These are phyloP conservation scores for Podospora tetraspora DNA, from an alignment of 495 filamentous ascomycete genomes.

Conservation along the genomic window DNA sequence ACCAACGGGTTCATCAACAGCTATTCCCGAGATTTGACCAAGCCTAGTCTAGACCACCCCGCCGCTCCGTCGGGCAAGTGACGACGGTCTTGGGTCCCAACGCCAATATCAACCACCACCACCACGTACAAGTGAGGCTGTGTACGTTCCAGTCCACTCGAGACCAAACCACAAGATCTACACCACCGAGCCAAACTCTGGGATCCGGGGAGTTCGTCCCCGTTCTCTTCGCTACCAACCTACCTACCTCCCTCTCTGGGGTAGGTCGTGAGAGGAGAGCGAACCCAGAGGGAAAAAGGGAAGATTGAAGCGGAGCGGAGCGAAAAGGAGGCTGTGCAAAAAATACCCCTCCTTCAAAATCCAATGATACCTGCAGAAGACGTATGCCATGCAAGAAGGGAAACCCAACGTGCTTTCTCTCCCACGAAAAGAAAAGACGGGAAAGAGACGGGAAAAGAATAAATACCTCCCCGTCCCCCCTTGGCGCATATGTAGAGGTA, in stretches of 20 bases:
- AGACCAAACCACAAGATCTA: neutral
- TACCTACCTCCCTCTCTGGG: neutral
- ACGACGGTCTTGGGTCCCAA: neutral
- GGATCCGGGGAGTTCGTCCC: neutral
- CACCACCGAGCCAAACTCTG: neutral
- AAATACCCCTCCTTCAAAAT: neutral
- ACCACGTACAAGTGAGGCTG: neutral
- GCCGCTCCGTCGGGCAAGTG: neutral
- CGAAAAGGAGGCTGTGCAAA: constrained; percentile 7
- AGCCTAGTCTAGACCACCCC: neutral
- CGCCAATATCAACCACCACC: neutral
- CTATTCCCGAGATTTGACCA: neutral
- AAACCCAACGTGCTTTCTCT: neutral
- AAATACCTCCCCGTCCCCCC: neutral
- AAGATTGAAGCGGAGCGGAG: constrained; percentile 6
- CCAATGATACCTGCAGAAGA: neutral
- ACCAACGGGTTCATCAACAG: neutral
- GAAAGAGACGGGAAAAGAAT: neutral
- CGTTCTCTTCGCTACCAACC: neutral
- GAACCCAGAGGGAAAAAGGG: neutral
- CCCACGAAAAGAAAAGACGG: neutral
- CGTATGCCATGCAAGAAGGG: neutral
- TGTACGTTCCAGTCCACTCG: neutral
- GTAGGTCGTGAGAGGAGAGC: neutral
- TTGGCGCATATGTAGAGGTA: neutral